Evolutionary conservation across 2,329 filamentous ascomycete species (phyloP), one percentile per base, ranked within the genome.

Genomic region (Exophiala bonariae): DNA sequence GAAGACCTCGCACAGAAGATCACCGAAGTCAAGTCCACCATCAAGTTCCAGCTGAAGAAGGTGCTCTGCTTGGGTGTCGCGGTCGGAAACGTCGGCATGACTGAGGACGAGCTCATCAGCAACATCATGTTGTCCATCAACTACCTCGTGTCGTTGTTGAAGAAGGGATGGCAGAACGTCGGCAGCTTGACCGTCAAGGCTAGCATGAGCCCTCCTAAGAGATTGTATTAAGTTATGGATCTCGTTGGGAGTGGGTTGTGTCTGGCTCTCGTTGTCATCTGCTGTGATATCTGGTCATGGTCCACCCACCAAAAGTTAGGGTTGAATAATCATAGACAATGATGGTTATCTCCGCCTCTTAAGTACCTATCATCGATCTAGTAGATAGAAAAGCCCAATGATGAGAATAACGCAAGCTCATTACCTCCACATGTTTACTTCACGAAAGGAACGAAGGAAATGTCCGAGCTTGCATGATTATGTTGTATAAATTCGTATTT

Each of bases 11-110:
- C 78, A 73, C 83, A 78, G 82, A 96, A 96, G 86, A 89, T 97
- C 82, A 96, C 81, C 79, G 93, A 99, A 75, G 92, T 99, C 84
- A 97, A 96, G 87, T 96, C 89, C 67, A 99, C 93, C 77, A 97
- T 99, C 87, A 99, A 99, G 87, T 99, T 99, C 87, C 91, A 99
- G 85, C 83, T 99, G 70, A 99, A 99, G 89, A 99, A 99, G 89
- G 93, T 99, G 74, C 84, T 99, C 66, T 99, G 93, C 84, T 91
- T 99, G 85, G 93, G 92, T 87, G 92, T 97, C 73, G 93, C 93
- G 66, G 89, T 99, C 70, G 93, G 93, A 72, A 96, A 99, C 78
- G 93, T 99, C 67, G 90, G 86, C 67, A 99, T 99, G 93, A 87
- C 82, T 61, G 80, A 89, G 79, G 93, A 99, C 70, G 89, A 96